A percentile compares a stretch with the other conserved stretches of the same genome.
These are phyloP conservation scores for Fraxinus sp. DNA, from an alignment of 305 asterid species.

Conservation along the genomic window DNA sequence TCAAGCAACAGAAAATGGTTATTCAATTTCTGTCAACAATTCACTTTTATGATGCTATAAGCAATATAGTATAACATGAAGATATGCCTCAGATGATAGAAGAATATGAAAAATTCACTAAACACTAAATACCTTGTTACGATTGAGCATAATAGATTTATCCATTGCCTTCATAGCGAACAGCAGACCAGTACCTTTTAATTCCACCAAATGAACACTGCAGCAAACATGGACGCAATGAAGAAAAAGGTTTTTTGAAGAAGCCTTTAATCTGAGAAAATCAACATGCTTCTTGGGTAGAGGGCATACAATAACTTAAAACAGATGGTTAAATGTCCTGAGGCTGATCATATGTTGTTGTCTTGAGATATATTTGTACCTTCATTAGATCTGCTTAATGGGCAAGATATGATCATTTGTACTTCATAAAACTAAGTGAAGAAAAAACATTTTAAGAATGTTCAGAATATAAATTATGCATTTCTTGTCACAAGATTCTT, in stretches of 20 bases:
- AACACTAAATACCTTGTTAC: slow-evolving; percentile 70
- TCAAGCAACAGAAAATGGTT: not conserved
- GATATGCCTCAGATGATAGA: slow-evolving; percentile 3
- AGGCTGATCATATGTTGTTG: not conserved
- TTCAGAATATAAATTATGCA: not conserved
- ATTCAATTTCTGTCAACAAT: not conserved
- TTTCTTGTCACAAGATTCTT: not conserved
- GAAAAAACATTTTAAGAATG: not conserved
- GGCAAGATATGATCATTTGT: not conserved
- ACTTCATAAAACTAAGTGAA: not conserved
- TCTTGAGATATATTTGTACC: not conserved
- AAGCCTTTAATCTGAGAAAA: not conserved
- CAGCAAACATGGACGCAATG: slow-evolving; percentile 23
- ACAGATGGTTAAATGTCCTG: not conserved
- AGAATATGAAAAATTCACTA: not conserved
- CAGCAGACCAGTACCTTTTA: slow-evolving; percentile 64
- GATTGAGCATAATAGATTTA: slow-evolving; percentile 82
- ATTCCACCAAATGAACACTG: slow-evolving; percentile 99
- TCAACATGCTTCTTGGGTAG: not conserved
- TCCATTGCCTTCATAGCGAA: slow-evolving; percentile 99
- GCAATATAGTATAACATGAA: not conserved
- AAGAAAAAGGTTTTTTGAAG: not conserved
- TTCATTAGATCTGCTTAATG: not conserved
- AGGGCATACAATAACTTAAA: slow-evolving; percentile 1
- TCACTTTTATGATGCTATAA: not conserved